Percentiles rank a stretch among this genome's conserved stretches.
These are phyloP conservation scores for Talaromyces sp. DNA, from an alignment of 2,329 filamentous ascomycete genomes.

Conservation along the genomic window DNA sequence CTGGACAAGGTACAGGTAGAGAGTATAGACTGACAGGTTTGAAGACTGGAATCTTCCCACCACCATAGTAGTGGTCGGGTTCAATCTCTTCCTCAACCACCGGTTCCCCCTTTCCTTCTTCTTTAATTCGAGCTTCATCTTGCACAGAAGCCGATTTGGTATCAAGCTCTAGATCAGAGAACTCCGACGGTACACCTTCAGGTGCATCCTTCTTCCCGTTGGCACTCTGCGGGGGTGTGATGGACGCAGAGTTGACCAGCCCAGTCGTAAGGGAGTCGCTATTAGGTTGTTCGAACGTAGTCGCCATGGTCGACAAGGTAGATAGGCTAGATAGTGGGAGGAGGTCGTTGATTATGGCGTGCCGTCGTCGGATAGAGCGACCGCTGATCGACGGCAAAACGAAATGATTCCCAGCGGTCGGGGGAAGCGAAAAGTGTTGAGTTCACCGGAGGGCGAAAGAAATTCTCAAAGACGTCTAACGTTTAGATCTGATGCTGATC, in stretches of 20 bases:
- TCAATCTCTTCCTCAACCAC: conserved; percentile 73
- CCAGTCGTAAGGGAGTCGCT: conserved; percentile 28
- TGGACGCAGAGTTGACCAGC: conserved; percentile 37
- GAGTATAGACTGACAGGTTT: conserved; percentile 66
- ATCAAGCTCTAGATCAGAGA: conserved; percentile 48
- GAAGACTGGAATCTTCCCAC: conserved; percentile 85
- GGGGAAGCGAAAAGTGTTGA: conserved; percentile 23
- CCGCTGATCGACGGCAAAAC: conserved; percentile 48
- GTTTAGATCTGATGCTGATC: conserved; percentile 10
- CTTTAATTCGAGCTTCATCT: conserved; percentile 36
- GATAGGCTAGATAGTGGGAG: conserved; percentile 7
- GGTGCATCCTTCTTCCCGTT: conserved; percentile 49
- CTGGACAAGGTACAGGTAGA: neutral
- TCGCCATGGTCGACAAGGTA: conserved; percentile 36
- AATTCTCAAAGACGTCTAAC: conserved; percentile 8
- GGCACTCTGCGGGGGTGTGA: conserved; percentile 48
- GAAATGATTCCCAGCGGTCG: conserved; percentile 45
- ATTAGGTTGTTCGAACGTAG: conserved; percentile 35
- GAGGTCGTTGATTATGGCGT: conserved; percentile 17
- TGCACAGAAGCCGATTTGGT: conserved; percentile 27
- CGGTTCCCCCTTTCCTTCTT: conserved; percentile 65
- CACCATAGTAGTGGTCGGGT: conserved; percentile 85
- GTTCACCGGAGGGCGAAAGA: neutral
- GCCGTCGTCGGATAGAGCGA: conserved; percentile 46
- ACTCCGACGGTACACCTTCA: conserved; percentile 43